Conservation (phyloP, 768 basidiomycete species). For the Kwoniella bestiolae region DNA sequence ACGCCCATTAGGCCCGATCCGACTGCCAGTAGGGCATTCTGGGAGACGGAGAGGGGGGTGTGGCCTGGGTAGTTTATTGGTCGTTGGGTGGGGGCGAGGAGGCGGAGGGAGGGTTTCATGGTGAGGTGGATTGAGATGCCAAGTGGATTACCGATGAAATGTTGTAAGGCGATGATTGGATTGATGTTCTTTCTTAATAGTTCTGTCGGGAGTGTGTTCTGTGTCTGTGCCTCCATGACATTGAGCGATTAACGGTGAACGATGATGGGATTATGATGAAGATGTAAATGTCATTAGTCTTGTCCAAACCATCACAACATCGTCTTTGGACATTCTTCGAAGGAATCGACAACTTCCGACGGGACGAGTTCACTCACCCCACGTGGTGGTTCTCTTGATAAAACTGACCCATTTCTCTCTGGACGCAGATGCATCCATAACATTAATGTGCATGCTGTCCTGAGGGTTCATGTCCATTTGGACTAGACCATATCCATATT, state of each 20-base stretch:
- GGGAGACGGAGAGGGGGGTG: conserved; percentile 76
- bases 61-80: conserved; percentile 48
- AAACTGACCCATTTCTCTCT: background rate
- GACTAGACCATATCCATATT: background rate
- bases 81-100: background rate
- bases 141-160: no score
- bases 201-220: background rate
- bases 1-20: conserved; percentile 81
- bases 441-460: no score
- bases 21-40: conserved; percentile 80
- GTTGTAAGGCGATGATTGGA: no score
- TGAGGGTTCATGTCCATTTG: no score
- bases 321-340: no score
- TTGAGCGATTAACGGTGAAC: background rate
- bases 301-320: background rate
- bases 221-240: background rate
- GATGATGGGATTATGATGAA: background rate
- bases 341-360: conserved; percentile 1
- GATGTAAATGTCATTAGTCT: background rate
- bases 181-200: background rate
- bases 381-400: background rate
- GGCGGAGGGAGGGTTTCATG: conserved; percentile 11
- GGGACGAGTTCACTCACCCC: conserved; percentile 1
- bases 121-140: background rate
- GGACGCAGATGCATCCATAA: no score